Base-by-base conservation (phyloP, 2,329 filamentous ascomycete species). In the Aureobasidium sp. region DNA sequence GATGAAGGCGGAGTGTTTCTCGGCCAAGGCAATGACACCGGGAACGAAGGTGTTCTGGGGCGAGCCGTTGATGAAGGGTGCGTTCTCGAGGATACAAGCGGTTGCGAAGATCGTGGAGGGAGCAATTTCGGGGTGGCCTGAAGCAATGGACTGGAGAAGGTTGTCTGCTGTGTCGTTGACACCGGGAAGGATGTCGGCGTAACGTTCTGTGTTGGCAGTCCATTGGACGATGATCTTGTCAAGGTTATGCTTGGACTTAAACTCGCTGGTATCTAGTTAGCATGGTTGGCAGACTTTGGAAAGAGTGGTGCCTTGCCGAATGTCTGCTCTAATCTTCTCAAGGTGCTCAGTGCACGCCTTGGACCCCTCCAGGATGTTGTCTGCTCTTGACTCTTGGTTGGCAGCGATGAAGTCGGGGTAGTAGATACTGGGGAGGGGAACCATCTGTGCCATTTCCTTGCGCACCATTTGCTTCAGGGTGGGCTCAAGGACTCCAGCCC, bases 351-450 rank as follows among this genome's bases (percentile, higher is more conserved):
- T 87, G 75, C 81, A 91, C 67, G 92, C 92, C 80, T 94, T 95
- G 76, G 81, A 84, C 58, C 94, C 94, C 66, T 88, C 79, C 53
- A 97, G 76, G 66, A 96, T 72, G 71, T 99, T 97, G 79, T 99
- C 91, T 67, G 93, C 94, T 71, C 94, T 89, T 72, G 92, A 91
- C 76, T 94, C 92, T 80, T 99, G 94, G 81, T 99, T 99, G 74
- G 94, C 90, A 68, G 94, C 94, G 73, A 99, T 99, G 82, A 99
- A 99, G 78, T 97, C 94, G 1, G 94, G 94, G 77, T 99, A 99
- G 84, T 99, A 99, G 78, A 97, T 89, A 77, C 89, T 93, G 27
- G 91, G 93, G 66, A 97, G 84, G 34, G 94, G 94, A 69, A 87
- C 87, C 86, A 97, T 89, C 69, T 82, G 81, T 65, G 86, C 80